phyloP scores from a whole-genome alignment of 306 rosid species.

The Lathyrus sativus region DNA sequence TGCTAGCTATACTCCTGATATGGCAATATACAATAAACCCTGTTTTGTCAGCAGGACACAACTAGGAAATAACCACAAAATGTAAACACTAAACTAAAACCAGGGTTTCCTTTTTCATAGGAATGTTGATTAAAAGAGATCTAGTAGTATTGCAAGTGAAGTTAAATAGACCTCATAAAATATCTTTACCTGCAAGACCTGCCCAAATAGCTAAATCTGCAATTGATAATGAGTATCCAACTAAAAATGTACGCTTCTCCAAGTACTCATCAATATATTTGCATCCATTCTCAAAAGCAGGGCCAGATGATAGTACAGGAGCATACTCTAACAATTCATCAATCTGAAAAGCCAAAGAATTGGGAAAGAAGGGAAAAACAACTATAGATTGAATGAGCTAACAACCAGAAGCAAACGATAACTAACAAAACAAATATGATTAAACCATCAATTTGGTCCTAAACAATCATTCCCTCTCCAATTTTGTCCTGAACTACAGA shows the following conservation, averaged over 20 bases:
- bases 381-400: neutral
- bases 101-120: constrained; percentile 15
- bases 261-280: constrained; percentile 68
- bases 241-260: constrained; percentile 62
- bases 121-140: constrained; percentile 10
- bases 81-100: constrained; percentile 5
- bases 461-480: neutral
- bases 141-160: neutral
- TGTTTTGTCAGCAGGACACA: constrained; percentile 1
- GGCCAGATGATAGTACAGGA: constrained; percentile 65
- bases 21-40: constrained; percentile 1
- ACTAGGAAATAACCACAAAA: constrained; percentile 23
- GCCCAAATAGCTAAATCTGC: constrained; percentile 93
- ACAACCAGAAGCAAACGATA: constrained; percentile 9
- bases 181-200: constrained; percentile 70
- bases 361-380: neutral
- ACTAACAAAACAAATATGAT: neutral
- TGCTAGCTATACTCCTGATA: neutral
- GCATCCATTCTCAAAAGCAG: constrained; percentile 85
- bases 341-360: constrained; percentile 50
- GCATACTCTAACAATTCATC: constrained; percentile 86
- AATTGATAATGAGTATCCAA: constrained; percentile 60
- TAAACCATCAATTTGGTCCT: neutral
- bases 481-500: neutral
- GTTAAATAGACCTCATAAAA: constrained; percentile 2